Base-by-base conservation (phyloP, 2,329 filamentous ascomycete genomes). In the Leptosphaerulina australis region DNA sequence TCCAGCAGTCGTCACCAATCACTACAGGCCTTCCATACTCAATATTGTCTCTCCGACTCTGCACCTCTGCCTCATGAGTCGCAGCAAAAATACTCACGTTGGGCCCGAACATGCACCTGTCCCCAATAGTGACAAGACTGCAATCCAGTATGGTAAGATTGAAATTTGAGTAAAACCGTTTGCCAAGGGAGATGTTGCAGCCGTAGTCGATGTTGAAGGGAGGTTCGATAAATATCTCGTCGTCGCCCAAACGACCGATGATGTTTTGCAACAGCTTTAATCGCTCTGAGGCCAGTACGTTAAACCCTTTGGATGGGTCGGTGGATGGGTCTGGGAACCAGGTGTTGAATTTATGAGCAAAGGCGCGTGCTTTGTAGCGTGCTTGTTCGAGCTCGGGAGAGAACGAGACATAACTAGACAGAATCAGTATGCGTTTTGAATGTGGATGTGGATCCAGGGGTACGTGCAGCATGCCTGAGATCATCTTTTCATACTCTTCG, bases 131-230 rank as follows among this genome's bases (percentile, higher is more conserved):
- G 3, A 83, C 77, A 0, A 82, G 64, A 3, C 75, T 76, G 24
- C 77, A 81, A 58, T 83, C 80, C 8, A 83, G 65, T 21, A 83
- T 78, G 0, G 77, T 78, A 4, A 79, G 53, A 37, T 81, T 81
- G 67, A 83, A 84, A 59, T 85, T 85, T 34, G 83, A 77, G 60
- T 87, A 89, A 63, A 86, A 86, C n/a, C 79, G 74, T 31, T 82
- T 75, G 6, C 85, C 85, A 0, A 88, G 74, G 5, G 73, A 77
- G 55, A 87, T 80, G 60, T 88, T 88, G 66, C 82, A 83, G 1
- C 85, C 86, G 50, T 88, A 88, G 64, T 88, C 85, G 25, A 87
- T 76, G 29, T 75, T 77, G 47, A 88, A 75, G 0, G 85, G 84
- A 0, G 84, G 81, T 59, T 88, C 85, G 26, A 88, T 79, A 55